These are phyloP conservation scores for Posidonia australis DNA, from an alignment of 106 monocot species.

Conservation along the genomic window DNA sequence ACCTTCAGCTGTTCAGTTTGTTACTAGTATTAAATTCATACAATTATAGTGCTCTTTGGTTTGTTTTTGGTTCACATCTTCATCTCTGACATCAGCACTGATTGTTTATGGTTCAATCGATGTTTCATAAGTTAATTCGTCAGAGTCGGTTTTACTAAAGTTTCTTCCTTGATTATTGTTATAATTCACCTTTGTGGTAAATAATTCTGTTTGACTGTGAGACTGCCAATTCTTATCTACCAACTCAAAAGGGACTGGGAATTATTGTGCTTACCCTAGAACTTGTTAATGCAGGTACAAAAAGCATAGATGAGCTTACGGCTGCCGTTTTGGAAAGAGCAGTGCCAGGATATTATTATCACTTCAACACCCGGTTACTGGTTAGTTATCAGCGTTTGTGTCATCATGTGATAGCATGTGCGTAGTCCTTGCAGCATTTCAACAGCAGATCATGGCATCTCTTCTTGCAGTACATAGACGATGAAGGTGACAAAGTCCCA, in stretches of 20 bases:
- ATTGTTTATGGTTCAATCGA: too few relatives aligned
- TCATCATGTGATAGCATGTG: too few relatives aligned
- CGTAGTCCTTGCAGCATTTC: background rate
- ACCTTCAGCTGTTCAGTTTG: too few relatives aligned
- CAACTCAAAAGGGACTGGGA: background rate
- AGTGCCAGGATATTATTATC: conserved; percentile 18
- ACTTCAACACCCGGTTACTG: conserved; percentile 42
- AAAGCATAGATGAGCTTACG: conserved; percentile 50
- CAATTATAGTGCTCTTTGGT: too few relatives aligned
- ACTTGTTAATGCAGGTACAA: conserved; percentile 27
- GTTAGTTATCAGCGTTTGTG: too few relatives aligned
- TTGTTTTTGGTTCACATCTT: too few relatives aligned
- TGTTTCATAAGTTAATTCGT: too few relatives aligned
- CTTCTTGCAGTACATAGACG: conserved; percentile 79
- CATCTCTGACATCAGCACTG: too few relatives aligned
- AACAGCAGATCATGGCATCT: background rate
- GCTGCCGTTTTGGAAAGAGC: conserved; percentile 48
- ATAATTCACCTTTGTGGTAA: conserved; percentile 60
- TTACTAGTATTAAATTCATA: too few relatives aligned
- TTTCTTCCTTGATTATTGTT: too few relatives aligned
- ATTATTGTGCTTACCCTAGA: too few relatives aligned
- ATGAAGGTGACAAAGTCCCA: conserved; percentile 83
- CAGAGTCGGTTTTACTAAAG: too few relatives aligned
- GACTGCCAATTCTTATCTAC: background rate
- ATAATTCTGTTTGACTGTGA: conserved; percentile 1